These are phyloP conservation scores for Phytophthora citrophthora DNA, from an alignment of 352 stramenopile genomes.

Conservation along the genomic window DNA sequence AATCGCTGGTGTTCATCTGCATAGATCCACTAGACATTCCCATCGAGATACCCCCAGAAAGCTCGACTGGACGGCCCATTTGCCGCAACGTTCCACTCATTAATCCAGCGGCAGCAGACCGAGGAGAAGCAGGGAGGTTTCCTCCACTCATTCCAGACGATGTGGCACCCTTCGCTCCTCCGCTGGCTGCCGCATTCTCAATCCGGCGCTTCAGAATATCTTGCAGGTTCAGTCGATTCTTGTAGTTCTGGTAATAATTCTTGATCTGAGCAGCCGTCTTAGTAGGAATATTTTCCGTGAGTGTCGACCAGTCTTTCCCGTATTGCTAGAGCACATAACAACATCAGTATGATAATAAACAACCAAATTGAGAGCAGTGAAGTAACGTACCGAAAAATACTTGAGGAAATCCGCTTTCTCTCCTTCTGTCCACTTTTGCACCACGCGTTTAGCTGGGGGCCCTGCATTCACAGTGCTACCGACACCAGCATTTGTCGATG, in stretches of 20 bases:
- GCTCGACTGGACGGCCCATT: slow-evolving; percentile 27
- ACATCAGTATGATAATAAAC: slow-evolving; percentile 10
- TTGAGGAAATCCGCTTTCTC: slow-evolving; percentile 91
- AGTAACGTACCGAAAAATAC: slow-evolving; percentile 79
- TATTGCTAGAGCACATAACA: slow-evolving; percentile 52
- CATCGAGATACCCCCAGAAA: slow-evolving; percentile 21
- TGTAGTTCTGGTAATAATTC: slow-evolving; percentile 95
- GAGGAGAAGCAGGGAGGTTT: slow-evolving; percentile 33
- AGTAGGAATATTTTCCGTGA: slow-evolving; percentile 88
- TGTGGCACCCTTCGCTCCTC: slow-evolving; percentile 13
- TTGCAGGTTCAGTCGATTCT: slow-evolving; percentile 89
- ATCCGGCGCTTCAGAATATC: slow-evolving; percentile 87
- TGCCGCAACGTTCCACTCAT: slow-evolving; percentile 40
- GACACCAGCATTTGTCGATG: slow-evolving; percentile 26
- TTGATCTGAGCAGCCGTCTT: slow-evolving; percentile 93
- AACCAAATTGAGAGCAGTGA: neutral
- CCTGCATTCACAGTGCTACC: slow-evolving; percentile 14
- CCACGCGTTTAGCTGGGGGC: slow-evolving; percentile 71
- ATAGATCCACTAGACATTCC: slow-evolving; percentile 34
- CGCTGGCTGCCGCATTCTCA: slow-evolving; percentile 48
- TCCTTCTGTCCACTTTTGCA: slow-evolving; percentile 91
- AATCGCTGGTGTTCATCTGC: slow-evolving; percentile 26
- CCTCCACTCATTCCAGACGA: slow-evolving; percentile 15
- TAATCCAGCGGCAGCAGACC: slow-evolving; percentile 39
- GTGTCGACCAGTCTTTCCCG: slow-evolving; percentile 89